These are phyloP conservation scores for Ophiostoma piceae DNA, from an alignment of 2,329 filamentous ascomycete genomes.

Conservation along the genomic window DNA sequence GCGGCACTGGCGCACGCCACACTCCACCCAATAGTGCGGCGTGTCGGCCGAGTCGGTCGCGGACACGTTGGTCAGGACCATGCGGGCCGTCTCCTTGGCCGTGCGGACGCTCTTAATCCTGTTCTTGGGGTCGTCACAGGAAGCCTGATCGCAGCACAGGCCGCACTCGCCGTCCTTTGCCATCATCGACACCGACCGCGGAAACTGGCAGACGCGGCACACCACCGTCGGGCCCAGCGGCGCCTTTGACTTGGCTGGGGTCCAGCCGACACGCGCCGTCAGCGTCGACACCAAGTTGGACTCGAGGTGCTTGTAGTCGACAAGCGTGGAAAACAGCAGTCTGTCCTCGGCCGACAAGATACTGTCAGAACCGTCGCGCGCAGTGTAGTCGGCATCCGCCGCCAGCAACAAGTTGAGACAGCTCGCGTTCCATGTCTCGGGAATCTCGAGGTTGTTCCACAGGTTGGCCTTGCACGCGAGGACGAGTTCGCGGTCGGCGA, in stretches of 20 bases:
- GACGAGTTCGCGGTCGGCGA: slow-evolving; percentile 40
- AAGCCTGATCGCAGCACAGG: slow-evolving; percentile 35
- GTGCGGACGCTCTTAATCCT: background rate
- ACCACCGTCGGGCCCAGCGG: slow-evolving; percentile 40
- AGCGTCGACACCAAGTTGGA: slow-evolving; percentile 43
- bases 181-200: slow-evolving; percentile 49
- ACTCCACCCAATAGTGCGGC: slow-evolving; percentile 44
- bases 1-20: slow-evolving; percentile 39
- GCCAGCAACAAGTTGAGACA: slow-evolving; percentile 45
- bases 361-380: slow-evolving; percentile 14
- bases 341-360: slow-evolving; percentile 38
- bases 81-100: slow-evolving; percentile 14
- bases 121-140: background rate
- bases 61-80: slow-evolving; percentile 32
- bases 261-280: slow-evolving; percentile 42
- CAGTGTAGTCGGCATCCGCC: slow-evolving; percentile 37
- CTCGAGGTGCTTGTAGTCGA: slow-evolving; percentile 45
- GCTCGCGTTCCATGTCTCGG: slow-evolving; percentile 46
- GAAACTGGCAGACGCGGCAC: slow-evolving; percentile 41
- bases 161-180: slow-evolving; percentile 38
- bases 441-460: slow-evolving; percentile 45
- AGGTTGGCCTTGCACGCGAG: slow-evolving; percentile 33
- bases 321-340: slow-evolving; percentile 41
- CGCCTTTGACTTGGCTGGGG: slow-evolving; percentile 40
- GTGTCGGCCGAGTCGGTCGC: slow-evolving; percentile 33